Base-by-base conservation (phyloP, 495 filamentous ascomycete species). In the Penicillium paradoxum region DNA sequence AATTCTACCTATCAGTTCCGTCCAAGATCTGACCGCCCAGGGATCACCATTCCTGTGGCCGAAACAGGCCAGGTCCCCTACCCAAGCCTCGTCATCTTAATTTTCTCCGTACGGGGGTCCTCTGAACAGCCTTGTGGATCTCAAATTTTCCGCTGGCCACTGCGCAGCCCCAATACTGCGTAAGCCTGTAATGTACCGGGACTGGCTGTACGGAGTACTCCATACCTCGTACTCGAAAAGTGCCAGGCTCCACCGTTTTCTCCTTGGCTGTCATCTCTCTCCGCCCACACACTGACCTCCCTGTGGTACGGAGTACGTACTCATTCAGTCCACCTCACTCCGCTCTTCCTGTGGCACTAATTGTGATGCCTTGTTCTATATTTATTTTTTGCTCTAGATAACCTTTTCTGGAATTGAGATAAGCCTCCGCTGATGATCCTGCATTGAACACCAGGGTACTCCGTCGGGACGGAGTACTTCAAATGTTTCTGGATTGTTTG, bases 101-200 rank as follows among this genome's bases (percentile, higher is more conserved):
- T 45, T 42, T 34, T 51, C 27, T n/a, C n/a, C n/a, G n/a, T n/a
- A n/a, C n/a, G n/a, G n/a, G n/a, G n/a, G n/a, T 30, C 30, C 41
- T 38, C 43, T 32, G 21, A 42, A 49, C 59, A 63, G 62, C 62
- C 56, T 49, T 63, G 59, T 63, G 62, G 59, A 51, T 18, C 43
- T 4, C 1, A 43, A 51, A 36, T 46, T 59, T 51, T 56, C 7
- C 41, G n/a, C n/a, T n/a, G 18, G 10, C 29, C 29, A 32, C 22
- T 32, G 3, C 30, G 25, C 33, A 22, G 33, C 27, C 19, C 37
- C 33, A 37, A n/a, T 38, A 32, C 45, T 57, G 38, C 54, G 55
- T 43, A 54, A 49, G 33, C 49, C 19, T 13, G 47, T 27, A 47
- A 40, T 22, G 45, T 37, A 42, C 3, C 10, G 30, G 13, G 30